Conservation (phyloP, 768 basidiomycete genomes). For the Calocera cornea region DNA sequence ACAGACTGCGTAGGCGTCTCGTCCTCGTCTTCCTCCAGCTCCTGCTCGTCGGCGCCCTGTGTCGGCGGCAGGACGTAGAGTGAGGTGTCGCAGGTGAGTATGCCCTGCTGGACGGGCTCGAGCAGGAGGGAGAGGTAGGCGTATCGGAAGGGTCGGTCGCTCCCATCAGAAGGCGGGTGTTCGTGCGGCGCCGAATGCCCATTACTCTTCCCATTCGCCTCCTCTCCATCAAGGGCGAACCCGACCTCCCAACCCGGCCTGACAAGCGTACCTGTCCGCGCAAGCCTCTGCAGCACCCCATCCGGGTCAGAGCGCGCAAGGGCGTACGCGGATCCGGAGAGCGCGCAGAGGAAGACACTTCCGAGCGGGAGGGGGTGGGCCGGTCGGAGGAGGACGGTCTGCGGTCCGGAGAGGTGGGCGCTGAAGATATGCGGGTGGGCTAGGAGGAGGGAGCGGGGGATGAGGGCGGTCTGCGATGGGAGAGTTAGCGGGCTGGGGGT, state of each 20-base stretch:
- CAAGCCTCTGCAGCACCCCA: background rate
- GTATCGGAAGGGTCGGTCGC: background rate
- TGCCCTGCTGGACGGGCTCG: conserved; percentile 65
- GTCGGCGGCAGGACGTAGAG: conserved; percentile 37
- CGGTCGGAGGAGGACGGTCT: background rate
- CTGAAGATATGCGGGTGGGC: background rate
- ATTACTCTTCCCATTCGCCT: background rate
- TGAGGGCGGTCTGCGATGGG: background rate
- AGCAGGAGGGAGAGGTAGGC: conserved; percentile 39
- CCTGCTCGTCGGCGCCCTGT: conserved; percentile 6
- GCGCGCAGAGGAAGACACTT: background rate
- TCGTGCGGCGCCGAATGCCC: background rate
- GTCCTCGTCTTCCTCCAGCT: background rate
- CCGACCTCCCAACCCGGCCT: background rate
- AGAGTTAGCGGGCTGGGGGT: background rate
- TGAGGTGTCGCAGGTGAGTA: conserved; percentile 36
- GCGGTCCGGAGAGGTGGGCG: background rate
- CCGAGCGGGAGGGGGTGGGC: background rate
- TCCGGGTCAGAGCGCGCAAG: background rate
- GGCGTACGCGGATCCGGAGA: background rate
- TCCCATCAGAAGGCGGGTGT: background rate
- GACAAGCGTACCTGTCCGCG: background rate
- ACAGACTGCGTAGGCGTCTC: background rate
- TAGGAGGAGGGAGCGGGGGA: background rate
- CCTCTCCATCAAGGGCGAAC: background rate